phyloP scores from a whole-genome alignment of 2,329 filamentous ascomycete genomes.

The Coniochaeta ligniaria region DNA sequence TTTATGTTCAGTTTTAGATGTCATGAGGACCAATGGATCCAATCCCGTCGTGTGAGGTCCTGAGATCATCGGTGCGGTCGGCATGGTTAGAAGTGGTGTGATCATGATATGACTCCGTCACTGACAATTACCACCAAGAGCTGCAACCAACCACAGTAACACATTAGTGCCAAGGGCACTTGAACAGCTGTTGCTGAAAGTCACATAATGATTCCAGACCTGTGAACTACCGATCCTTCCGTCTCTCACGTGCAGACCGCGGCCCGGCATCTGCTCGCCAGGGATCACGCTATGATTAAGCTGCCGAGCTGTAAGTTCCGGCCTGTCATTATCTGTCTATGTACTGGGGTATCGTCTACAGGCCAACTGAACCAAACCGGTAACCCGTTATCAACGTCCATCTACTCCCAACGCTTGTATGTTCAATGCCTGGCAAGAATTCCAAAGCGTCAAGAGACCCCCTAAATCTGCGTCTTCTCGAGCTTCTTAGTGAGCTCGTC shows the following conservation, averaged over 20 bases:
- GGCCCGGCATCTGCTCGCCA: neutral
- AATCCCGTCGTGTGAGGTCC: neutral
- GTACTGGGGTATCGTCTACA: conserved; percentile 15
- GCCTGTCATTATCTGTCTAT: neutral
- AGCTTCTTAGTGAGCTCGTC: conserved; percentile 73
- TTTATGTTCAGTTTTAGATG: neutral
- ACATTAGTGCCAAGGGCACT: neutral
- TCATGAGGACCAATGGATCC: neutral
- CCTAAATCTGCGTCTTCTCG: conserved; percentile 55
- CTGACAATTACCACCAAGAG: neutral
- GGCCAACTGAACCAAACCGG: neutral
- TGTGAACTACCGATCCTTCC: neutral
- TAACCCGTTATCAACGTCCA: conserved; percentile 2
- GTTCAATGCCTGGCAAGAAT: neutral
- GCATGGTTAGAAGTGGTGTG: neutral
- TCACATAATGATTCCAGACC: neutral
- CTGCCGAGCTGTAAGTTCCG: neutral
- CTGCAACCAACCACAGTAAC: neutral
- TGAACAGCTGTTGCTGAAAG: neutral
- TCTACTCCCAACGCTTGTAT: neutral
- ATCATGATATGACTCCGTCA: neutral
- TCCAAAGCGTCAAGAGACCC: neutral
- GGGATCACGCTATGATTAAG: neutral
- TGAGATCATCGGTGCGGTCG: neutral
- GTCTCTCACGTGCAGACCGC: neutral